Base-by-base conservation (phyloP, 306 rosid species). In the Fragaria nilgerrensis region DNA sequence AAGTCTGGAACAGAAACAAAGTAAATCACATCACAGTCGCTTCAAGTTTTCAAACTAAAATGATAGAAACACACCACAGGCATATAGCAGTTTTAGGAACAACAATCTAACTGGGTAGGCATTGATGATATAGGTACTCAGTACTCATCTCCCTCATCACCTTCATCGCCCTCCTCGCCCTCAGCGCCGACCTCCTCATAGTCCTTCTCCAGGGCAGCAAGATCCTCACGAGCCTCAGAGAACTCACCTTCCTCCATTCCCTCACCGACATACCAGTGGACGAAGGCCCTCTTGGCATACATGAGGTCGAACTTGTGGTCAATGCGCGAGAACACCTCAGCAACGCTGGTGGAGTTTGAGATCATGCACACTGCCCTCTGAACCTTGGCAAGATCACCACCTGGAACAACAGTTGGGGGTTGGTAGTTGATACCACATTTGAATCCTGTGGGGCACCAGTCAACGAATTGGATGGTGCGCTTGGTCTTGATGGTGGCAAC, bases 391-490 rank as follows among this genome's bases (percentile, higher is more conserved):
- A 91, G 92, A 79, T 91, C 96, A 4, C 96, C 96, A 15, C 96
- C 94, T 0, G 92, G 94, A 50, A 91, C 94, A 29, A 87, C 94
- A 43, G 94, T 91, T 16, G 96, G 96, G 37, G 96, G 94, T 84
- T 91, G 96, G 85, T 91, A 91, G 78, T 91, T 91, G 80, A 91
- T 91, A 43, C 96, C 96, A 27, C 96, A 91, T 82, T 91, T 91
- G 76, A 91, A 91, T 64, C 96, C 96, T 43, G 96, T 91, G n/a
- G 96, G 94, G 78, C 94, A 91, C 96, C 96, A 91, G 82, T 91
- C 96, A 14, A 91, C 96, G 63, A 91, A 91, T 78, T 89, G 94
- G 63, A 91, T 91, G 6, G 96, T 91, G 52, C 92, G 90, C 86
- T 91, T 91, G 79, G 96, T 91, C 86, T 91, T 91, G 75, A 91